These are phyloP conservation scores for Dissophora globulifera DNA, from an alignment of 192 early-diverging fungal genomes.

Conservation along the genomic window DNA sequence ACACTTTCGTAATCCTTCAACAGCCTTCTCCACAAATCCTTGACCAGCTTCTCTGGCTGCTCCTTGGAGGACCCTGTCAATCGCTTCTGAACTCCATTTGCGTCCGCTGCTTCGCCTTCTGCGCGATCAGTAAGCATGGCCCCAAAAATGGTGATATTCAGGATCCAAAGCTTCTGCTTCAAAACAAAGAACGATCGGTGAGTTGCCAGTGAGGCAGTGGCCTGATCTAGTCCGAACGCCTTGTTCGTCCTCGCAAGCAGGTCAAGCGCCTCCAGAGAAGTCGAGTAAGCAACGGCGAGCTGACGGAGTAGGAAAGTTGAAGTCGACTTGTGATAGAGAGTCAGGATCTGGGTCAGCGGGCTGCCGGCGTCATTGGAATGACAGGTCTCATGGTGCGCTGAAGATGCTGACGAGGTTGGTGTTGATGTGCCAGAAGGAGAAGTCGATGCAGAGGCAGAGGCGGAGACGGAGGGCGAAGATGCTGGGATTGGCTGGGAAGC, in stretches of 20 bases:
- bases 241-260: conserved; percentile 33
- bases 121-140: conserved; percentile 53
- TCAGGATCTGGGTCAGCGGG: conserved; percentile 28
- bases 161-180: conserved; percentile 52
- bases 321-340: conserved; percentile 51
- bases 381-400: background rate
- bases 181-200: conserved; percentile 32
- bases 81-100: conserved; percentile 10
- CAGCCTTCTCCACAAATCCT: conserved; percentile 44
- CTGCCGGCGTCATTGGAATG: background rate
- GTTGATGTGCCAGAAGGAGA: conserved; percentile 2
- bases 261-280: conserved; percentile 36
- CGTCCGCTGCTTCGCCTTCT: background rate
- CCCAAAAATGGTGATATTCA: conserved; percentile 51
- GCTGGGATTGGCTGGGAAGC: background rate
- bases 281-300: conserved; percentile 44
- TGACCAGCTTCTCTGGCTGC: conserved; percentile 35
- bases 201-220: conserved; percentile 3
- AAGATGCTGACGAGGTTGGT: background rate
- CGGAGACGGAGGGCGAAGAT: background rate
- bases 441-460: background rate
- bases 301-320: conserved; percentile 49
- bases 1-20: conserved; percentile 45
- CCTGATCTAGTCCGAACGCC: conserved; percentile 24
- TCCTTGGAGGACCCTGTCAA: conserved; percentile 26